Conservation (phyloP, 169 alveolate genomes). For the Plasmodium vinckei region DNA sequence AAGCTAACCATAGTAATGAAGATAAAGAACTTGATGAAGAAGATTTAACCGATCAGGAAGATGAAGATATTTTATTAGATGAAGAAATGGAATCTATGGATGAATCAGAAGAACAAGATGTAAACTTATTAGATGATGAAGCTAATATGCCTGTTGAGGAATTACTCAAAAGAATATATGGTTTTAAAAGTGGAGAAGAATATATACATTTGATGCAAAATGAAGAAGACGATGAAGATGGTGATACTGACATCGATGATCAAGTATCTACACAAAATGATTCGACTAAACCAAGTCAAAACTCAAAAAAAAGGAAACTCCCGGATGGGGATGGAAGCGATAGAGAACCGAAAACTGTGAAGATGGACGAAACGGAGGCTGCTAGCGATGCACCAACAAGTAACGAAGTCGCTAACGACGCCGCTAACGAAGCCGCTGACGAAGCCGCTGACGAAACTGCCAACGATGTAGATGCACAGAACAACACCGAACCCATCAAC, state of each 20-base stretch:
- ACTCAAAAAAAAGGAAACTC: too few species aligned
- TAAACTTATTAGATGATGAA: neutral
- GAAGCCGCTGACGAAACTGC: too few species aligned
- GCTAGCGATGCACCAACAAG: neutral
- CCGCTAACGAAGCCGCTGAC: too few species aligned
- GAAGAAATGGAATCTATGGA: neutral
- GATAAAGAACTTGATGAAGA: neutral
- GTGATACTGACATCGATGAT: conserved; percentile 14
- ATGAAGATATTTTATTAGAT: neutral
- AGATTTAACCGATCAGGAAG: neutral
- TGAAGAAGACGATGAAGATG: conserved; percentile 21
- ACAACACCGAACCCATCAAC: too few species aligned
- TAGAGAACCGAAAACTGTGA: neutral
- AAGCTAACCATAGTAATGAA: neutral
- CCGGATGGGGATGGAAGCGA: neutral
- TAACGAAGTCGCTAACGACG: neutral
- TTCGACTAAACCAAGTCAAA: too few species aligned
- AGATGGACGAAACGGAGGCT: neutral
- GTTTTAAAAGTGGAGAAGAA: conserved; percentile 8
- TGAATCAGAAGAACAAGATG: neutral
- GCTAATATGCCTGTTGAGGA: neutral
- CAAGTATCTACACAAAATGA: neutral
- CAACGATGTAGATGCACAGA: conserved; percentile 26
- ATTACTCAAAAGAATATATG: neutral
- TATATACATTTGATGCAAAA: conserved; percentile 6